Base-by-base conservation (phyloP, 2,329 filamentous ascomycete species). In the Trichoderma koningiopsis region DNA sequence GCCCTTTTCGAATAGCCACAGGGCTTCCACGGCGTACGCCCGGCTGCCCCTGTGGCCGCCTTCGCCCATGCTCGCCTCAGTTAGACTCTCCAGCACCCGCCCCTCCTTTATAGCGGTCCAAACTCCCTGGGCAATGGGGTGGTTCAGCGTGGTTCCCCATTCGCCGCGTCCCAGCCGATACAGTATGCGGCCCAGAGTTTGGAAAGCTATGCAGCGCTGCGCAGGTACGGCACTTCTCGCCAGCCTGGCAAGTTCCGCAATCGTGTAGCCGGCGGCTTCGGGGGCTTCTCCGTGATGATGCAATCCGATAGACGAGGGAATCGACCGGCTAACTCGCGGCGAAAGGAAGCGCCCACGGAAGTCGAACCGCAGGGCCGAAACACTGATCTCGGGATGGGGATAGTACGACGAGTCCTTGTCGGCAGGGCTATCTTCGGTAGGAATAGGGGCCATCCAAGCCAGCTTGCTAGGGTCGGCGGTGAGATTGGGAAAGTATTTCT, bases 281-380 rank as follows among this genome's bases (percentile, higher is more conserved):
- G 96, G 96, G 1, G 95, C 94, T 70, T 94, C 89, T 72, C 92
- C 94, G 78, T 99, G 96, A 79, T 99, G 95, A 79, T 99, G 96
- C 16, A 99, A 85, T 0, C 96, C 96, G 70, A 91, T 88, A 14
- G 89, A 90, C 0, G 88, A 88, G 5, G 95, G 92, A 31, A 98
- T 89, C 2, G 87, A 84, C 68, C 94, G 86, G 31, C 93, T 89
- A 40, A 89, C 86, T 60, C 88, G 86, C 0, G 96, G 96, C 0
- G 95, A 89, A 14, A 99, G 85, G 3, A 99, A 85, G 0, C 86
- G 86, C 71, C 95, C 96, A 62, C 86, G 87, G 78, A 99, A 97
- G 77, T 94, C 91, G 83, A 98, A 99, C 68, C 96, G 92, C 62
- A 99, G 86, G 40, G 92, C 88, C 0, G 91, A 89, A 1, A 94